These are phyloP conservation scores for Yamadazyma sp. DNA, from an alignment of 1,139 yeast species.

Conservation along the genomic window DNA sequence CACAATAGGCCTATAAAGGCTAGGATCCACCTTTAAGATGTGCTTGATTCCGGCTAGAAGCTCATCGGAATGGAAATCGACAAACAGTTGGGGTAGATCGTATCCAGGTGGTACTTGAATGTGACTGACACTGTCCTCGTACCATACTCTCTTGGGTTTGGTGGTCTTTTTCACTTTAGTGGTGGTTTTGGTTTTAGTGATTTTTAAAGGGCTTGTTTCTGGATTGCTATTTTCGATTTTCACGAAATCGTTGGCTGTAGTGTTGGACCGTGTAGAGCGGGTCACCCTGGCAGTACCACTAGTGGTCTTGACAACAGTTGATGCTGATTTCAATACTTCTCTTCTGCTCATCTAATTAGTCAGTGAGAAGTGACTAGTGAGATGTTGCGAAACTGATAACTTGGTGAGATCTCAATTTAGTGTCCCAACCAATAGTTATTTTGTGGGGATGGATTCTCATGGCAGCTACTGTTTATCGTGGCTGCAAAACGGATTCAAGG, in stretches of 20 bases:
- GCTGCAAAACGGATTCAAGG: no score
- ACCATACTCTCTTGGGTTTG: constrained; percentile 9
- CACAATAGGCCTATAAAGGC: constrained; percentile 35
- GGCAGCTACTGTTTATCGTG: no score
- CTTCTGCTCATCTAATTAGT: constrained; percentile 3
- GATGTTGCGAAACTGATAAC: no score
- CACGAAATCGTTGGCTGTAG: background rate
- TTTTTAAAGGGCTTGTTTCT: background rate
- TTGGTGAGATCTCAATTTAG: background rate
- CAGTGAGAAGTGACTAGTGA: background rate
- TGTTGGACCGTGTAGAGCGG: background rate
- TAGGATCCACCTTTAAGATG: constrained; percentile 44
- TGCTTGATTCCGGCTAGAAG: constrained; percentile 45
- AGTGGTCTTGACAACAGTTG: background rate
- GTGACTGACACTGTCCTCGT: constrained; percentile 31
- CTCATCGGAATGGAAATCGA: constrained; percentile 39
- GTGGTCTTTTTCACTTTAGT: constrained; percentile 3
- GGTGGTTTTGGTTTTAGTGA: constrained; percentile 4
- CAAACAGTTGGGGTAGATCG: constrained; percentile 40
- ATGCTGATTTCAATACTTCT: constrained; percentile 1
- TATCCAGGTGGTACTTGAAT: constrained; percentile 26
- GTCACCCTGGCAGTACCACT: background rate
- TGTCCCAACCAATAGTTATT: no score
- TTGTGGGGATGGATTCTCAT: no score
- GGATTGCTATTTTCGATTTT: background rate